phyloP scores from a whole-genome alignment of 2,329 filamentous ascomycete genomes.

The Colletotrichum orbiculare region DNA sequence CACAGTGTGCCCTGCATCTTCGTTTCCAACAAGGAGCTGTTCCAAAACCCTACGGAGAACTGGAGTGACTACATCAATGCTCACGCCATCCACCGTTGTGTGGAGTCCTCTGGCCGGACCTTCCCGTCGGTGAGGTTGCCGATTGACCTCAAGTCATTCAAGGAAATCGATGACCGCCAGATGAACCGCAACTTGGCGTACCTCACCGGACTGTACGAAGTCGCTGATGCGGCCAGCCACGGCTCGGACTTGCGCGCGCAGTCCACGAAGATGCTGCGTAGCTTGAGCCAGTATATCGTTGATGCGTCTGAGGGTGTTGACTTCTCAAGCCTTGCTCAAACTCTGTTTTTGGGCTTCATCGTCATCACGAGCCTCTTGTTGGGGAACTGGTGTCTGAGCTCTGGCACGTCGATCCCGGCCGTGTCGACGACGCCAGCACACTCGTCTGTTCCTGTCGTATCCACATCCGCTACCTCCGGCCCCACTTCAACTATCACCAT shows the following conservation, averaged over 20 bases:
- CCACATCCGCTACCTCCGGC: slow-evolving; percentile 8
- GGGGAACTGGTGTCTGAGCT: slow-evolving; percentile 18
- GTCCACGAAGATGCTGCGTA: slow-evolving; percentile 18
- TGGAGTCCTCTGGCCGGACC: slow-evolving; percentile 53
- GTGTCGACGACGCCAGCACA: slow-evolving; percentile 7
- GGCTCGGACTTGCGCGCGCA: slow-evolving; percentile 1
- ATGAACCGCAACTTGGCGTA: slow-evolving; percentile 65
- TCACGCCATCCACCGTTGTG: slow-evolving; percentile 58
- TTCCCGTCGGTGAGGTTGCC: slow-evolving; percentile 55
- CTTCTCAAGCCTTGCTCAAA: slow-evolving; percentile 15
- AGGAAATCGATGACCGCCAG: slow-evolving; percentile 62
- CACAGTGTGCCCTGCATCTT: slow-evolving; percentile 60
- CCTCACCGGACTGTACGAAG: slow-evolving; percentile 52
- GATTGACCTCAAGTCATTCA: slow-evolving; percentile 60
- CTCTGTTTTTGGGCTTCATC: slow-evolving; percentile 12
- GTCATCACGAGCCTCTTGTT: slow-evolving; percentile 13
- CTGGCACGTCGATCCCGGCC: slow-evolving; percentile 2
- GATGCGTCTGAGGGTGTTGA: slow-evolving; percentile 16
- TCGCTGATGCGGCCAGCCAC: slow-evolving; percentile 22
- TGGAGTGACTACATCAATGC: slow-evolving; percentile 52
- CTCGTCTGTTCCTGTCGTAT: not conserved
- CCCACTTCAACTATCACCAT: slow-evolving; percentile 48
- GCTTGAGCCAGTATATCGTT: not conserved
- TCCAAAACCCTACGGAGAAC: slow-evolving; percentile 47
- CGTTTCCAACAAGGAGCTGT: slow-evolving; percentile 57